These are phyloP conservation scores for Berkeleyomyces basicola DNA, from an alignment of 2,329 filamentous ascomycete species.

Conservation along the genomic window DNA sequence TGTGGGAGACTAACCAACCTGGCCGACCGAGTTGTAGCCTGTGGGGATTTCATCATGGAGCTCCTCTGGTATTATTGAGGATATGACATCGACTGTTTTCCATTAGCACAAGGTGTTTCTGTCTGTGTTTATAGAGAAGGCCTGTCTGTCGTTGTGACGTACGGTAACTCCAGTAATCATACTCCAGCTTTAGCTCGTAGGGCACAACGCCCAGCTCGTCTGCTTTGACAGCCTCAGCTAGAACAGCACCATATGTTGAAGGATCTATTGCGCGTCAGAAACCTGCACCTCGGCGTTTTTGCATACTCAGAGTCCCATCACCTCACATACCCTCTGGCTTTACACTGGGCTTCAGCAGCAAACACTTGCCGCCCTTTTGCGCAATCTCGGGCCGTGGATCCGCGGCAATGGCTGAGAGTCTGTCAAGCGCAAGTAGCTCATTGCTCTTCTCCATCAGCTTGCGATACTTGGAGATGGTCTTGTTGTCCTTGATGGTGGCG, in stretches of 20 bases:
- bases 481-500: slow-evolving; percentile 58
- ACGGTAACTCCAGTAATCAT: slow-evolving; percentile 77
- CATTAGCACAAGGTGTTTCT: slow-evolving; percentile 14
- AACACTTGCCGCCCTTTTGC: slow-evolving; percentile 40
- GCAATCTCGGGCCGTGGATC: slow-evolving; percentile 43
- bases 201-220: slow-evolving; percentile 56
- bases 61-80: slow-evolving; percentile 63
- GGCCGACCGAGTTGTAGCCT: slow-evolving; percentile 77
- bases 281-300: neutral
- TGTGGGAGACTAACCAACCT: slow-evolving; percentile 46
- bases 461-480: slow-evolving; percentile 56
- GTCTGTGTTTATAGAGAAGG: neutral
- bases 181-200: slow-evolving; percentile 60
- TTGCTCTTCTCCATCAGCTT: slow-evolving; percentile 46
- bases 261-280: slow-evolving; percentile 32
- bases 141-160: slow-evolving; percentile 19
- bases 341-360: slow-evolving; percentile 42
- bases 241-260: slow-evolving; percentile 57
- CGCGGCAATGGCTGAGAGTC: slow-evolving; percentile 43
- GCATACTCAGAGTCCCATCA: neutral
- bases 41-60: slow-evolving; percentile 65
- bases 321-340: slow-evolving; percentile 30
- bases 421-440: slow-evolving; percentile 49
- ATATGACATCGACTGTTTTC: slow-evolving; percentile 58
- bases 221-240: slow-evolving; percentile 51